Evolutionary conservation across 768 basidiomycete genomes (phyloP).

Genomic region (Ramaria sp.): DNA sequence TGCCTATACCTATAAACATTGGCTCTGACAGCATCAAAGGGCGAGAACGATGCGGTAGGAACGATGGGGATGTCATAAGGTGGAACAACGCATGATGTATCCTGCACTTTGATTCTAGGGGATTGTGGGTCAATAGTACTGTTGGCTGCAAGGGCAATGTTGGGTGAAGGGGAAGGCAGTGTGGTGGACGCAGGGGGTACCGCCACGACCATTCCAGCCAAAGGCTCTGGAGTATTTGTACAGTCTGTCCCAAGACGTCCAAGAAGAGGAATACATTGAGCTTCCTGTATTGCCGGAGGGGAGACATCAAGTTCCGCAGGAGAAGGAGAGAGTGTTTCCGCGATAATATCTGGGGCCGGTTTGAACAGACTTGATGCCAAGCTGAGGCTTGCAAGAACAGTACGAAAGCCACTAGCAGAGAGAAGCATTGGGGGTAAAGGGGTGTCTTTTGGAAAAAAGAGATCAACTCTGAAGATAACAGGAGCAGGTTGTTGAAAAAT

Average conservation of each 20-base stretch:
- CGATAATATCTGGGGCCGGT: neutral
- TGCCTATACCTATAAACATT: conserved; percentile 48
- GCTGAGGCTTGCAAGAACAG: neutral
- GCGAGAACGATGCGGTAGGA: conserved; percentile 28
- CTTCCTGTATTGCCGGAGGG: neutral
- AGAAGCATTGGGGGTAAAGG: neutral
- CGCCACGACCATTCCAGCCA: too few species aligned
- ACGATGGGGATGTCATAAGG: conserved; percentile 17
- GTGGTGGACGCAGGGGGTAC: too few species aligned
- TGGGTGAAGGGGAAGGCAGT: too few species aligned
- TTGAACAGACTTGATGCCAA: neutral
- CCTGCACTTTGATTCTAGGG: neutral
- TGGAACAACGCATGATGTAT: conserved; percentile 12
- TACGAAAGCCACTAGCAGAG: neutral
- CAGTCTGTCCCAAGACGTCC: too few species aligned
- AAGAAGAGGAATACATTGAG: too few species aligned
- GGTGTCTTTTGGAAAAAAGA: neutral
- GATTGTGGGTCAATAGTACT: neutral
- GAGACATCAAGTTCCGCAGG: neutral
- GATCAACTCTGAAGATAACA: neutral
- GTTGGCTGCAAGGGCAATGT: neutral
- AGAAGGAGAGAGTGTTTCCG: neutral
- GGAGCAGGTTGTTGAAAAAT: neutral
- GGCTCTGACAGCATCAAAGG: conserved; percentile 39
- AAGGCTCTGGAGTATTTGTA: too few species aligned